Evolutionary conservation across 2,329 filamentous ascomycete genomes (phyloP), one percentile per base, ranked within the genome.

Genomic region (Sclerotinia sclerotiorum): DNA sequence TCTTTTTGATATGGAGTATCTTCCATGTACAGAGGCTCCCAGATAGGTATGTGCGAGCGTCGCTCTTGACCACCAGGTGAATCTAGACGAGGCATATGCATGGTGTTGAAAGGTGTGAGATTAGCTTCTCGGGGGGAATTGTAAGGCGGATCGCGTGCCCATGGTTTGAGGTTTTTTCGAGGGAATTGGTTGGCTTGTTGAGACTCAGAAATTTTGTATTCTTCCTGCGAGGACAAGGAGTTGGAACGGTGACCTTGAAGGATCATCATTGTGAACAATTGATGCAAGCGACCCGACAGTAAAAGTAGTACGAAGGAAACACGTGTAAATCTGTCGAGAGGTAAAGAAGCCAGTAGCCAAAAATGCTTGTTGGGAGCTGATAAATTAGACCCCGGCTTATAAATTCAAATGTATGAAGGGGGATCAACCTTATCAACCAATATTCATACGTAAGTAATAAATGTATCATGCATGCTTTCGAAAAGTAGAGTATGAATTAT

Each of bases 11-110:
- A 32, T 2, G 13, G 32, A 27, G n/a, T 27, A 11, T 63, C 60
- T 21, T 51, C 60, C 60, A 63, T 63, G 13, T 63, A 63, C 10
- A 63, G 27, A 63, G 60, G 60, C n/a, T 63, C 60, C 60, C 60
- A 63, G 10, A 42, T 63, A 29, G 60, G 60, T 3, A 63, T 52
- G 5, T 63, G 60, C 27, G 46, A 51, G 46, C 46, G 60, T 27
- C 32, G 60, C 21, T 63, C 60, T 51, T 51, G 60, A 24, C 60
- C 51, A 32, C 46, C 48, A 21, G 17, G 11, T 21, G 60, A 63
- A 27, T 63, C 46, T 21, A 63, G n/a, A 21, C 60, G 60, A 49
- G 60, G 60, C 32, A 63, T 63, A 27, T 51, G 48, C 60, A 63
- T 63, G n/a, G 60, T 63, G 5, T 63, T 63, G 44, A 63, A 63